Base-by-base conservation (phyloP, 1,284 basidiomycete genomes). In the Sutorius eximius region DNA sequence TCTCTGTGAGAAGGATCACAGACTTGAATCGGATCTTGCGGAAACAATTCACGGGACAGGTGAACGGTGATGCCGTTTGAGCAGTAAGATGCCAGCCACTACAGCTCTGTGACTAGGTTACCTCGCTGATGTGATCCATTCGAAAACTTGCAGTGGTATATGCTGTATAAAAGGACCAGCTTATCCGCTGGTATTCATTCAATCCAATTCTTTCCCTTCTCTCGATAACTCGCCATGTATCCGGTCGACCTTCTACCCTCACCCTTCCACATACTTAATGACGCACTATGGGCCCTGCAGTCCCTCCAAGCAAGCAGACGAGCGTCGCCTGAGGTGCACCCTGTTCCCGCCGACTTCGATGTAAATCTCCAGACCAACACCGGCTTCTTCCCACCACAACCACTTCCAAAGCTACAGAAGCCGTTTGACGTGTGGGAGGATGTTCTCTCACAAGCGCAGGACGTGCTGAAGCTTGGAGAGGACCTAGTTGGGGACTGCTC, bases 371-470 rank as follows among this genome's bases (percentile, higher is more conserved):
- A 74, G 24, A 89, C 90, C 2, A 82, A 91, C 66, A 91, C 91
- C 1, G 96, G 96, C 1, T 98, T 98, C 77, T 81, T 98, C 59
- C 96, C 96, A 0, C 75, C 82, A 2, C 74, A 79, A 41, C 85
- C 86, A 2, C 76, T 95, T 8, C 77, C 79, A 15, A 78, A 76
- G 27, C 77, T 98, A 10, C 75, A 76, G 3, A 67, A 65, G 15
- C 69, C 74, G 20, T 93, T 83, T 64, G 75, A 75, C 9, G 66
- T 86, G 2, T 98, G 93, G 94, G 95, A 95, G 74, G 63, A 75
- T 49, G 84, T 81, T 42, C 77, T 87, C 30, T 74, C 69, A 12
- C 75, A 77, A 22, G 90, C 85, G 15, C 76, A 76, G 47, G 77
- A 76, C 9, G 76, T 78, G 9, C 67, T 95, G 41, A 80, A 78